These are phyloP conservation scores for Sporothrix phasma DNA, from an alignment of 2,329 filamentous ascomycete genomes.

Conservation along the genomic window DNA sequence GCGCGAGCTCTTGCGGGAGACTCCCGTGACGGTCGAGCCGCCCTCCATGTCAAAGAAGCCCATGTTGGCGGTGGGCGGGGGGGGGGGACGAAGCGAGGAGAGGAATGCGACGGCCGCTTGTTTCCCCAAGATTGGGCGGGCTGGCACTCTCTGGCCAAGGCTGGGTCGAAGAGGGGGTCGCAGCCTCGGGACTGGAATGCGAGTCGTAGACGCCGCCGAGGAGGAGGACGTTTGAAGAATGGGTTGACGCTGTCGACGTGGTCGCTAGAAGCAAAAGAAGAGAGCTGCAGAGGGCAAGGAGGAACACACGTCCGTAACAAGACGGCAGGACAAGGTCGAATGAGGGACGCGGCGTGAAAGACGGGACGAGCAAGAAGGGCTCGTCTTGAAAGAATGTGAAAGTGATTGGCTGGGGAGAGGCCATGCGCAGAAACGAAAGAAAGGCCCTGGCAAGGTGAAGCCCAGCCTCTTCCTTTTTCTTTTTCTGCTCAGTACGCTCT, in stretches of 20 bases:
- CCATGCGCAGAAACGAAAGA: not conserved
- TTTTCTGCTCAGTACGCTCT: not conserved
- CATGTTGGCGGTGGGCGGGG: conserved; percentile 19
- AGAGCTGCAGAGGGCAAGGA: not conserved
- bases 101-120: not conserved
- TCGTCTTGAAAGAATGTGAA: too few relatives aligned
- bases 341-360: not conserved
- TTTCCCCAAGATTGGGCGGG: not conserved
- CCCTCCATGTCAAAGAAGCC: conserved; percentile 28
- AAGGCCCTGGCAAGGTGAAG: not conserved
- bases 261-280: not conserved
- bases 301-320: not conserved
- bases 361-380: too few relatives aligned
- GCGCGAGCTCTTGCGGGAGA: conserved; percentile 15
- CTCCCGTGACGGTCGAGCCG: conserved; percentile 24
- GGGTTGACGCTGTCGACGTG: not conserved
- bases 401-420: conserved; percentile 5
- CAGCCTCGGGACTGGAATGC: conserved; percentile 4
- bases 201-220: not conserved
- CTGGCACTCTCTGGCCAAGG: not conserved
- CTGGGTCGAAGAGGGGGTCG: not conserved
- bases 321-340: not conserved
- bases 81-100: not conserved
- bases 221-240: not conserved
- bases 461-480: conserved; percentile 5